A percentile compares a stretch with the other conserved stretches of the same genome.
Conservation (phyloP, 2,329 filamentous ascomycete genomes). For the Penicillium sp. region DNA sequence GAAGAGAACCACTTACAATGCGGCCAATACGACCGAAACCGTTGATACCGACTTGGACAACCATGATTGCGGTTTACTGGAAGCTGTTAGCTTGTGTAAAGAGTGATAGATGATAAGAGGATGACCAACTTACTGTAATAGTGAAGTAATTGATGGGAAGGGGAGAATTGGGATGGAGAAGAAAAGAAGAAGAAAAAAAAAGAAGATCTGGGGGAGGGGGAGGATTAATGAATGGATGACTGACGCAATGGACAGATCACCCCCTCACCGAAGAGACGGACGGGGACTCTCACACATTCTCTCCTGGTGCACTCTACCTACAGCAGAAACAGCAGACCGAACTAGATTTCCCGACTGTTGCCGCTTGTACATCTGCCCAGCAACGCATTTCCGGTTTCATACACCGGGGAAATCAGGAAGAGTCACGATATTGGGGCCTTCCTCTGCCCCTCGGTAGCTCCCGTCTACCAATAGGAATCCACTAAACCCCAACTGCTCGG, state of each 20-base stretch:
- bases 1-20: constrained; percentile 58
- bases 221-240: constrained; percentile 32
- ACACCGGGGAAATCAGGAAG: constrained; percentile 47
- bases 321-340: constrained; percentile 8
- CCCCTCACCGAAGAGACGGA: constrained; percentile 33
- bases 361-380: constrained; percentile 30
- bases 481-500: constrained; percentile 18
- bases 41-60: constrained; percentile 85
- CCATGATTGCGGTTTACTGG: constrained; percentile 38
- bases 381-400: constrained; percentile 44
- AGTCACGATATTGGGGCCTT: constrained; percentile 34
- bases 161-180: constrained; percentile 6
- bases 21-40: constrained; percentile 99
- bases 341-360: constrained; percentile 30
- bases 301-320: constrained; percentile 1
- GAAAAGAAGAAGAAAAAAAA: constrained; percentile 9
- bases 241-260: constrained; percentile 37
- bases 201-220: constrained; percentile 29
- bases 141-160: constrained; percentile 6
- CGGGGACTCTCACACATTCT: constrained; percentile 22
- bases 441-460: constrained; percentile 30
- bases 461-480: constrained; percentile 32
- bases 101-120: background rate
- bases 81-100: constrained; percentile 27
- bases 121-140: constrained; percentile 15